phyloP scores from a whole-genome alignment of 2,329 filamentous ascomycete genomes.

The Gremmenia infestans region DNA sequence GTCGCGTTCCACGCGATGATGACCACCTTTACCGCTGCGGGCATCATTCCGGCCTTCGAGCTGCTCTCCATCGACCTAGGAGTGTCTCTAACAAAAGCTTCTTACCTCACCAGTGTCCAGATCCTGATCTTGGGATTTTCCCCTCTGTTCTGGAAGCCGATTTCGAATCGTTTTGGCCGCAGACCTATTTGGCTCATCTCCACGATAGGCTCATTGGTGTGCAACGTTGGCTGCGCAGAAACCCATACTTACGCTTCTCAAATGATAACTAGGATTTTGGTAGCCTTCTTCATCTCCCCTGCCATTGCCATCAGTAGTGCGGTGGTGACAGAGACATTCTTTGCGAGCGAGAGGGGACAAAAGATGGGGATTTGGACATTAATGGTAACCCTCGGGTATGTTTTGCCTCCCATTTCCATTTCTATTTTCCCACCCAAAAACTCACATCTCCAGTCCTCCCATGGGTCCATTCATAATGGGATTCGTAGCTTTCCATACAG shows the following conservation, averaged over 20 bases:
- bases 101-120: slow-evolving; percentile 48
- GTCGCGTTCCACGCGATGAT: slow-evolving; percentile 49
- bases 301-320: slow-evolving; percentile 48
- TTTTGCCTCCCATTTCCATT: background rate
- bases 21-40: slow-evolving; percentile 46
- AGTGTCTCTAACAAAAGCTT: slow-evolving; percentile 38
- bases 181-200: slow-evolving; percentile 48
- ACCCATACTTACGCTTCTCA: slow-evolving; percentile 42
- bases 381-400: slow-evolving; percentile 22
- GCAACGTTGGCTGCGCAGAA: slow-evolving; percentile 48
- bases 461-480: slow-evolving; percentile 31
- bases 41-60: slow-evolving; percentile 46
- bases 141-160: slow-evolving; percentile 48
- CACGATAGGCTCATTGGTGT: slow-evolving; percentile 39
- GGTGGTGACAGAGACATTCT: slow-evolving; percentile 52
- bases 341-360: slow-evolving; percentile 45
- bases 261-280: slow-evolving; percentile 43
- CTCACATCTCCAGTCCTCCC: slow-evolving; percentile 10
- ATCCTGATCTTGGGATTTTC: slow-evolving; percentile 46
- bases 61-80: slow-evolving; percentile 42
- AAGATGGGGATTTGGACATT: slow-evolving; percentile 51
- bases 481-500: slow-evolving; percentile 39
- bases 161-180: slow-evolving; percentile 46
- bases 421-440: background rate
- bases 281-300: slow-evolving; percentile 50